phyloP scores from a whole-genome alignment of 1,139 yeast species.

The Sugiyamaella novakii region DNA sequence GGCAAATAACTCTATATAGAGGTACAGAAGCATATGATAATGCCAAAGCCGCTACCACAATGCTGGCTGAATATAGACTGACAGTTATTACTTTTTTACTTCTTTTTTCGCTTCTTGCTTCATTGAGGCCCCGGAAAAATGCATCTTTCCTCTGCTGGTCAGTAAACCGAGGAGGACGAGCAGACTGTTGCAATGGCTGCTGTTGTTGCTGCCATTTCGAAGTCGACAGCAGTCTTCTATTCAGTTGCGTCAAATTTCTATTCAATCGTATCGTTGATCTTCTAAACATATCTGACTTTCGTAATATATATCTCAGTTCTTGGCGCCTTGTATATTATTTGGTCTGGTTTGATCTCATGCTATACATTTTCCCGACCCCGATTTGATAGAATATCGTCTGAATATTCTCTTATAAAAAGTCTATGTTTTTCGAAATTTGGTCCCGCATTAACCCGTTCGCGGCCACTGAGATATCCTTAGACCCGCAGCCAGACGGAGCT shows the following conservation, averaged over 20 bases:
- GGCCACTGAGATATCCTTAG: too few species aligned
- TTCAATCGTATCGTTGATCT: neutral
- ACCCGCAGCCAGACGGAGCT: too few species aligned
- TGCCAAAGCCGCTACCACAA: slow-evolving; percentile 73
- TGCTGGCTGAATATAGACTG: slow-evolving; percentile 70
- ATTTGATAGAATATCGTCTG: neutral
- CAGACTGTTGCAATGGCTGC: neutral
- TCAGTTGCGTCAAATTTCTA: neutral
- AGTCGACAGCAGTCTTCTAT: neutral
- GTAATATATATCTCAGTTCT: neutral
- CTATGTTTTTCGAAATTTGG: too few species aligned
- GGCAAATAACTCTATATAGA: slow-evolving; percentile 85
- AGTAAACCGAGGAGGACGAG: slow-evolving; percentile 15
- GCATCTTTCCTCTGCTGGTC: slow-evolving; percentile 30
- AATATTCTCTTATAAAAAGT: neutral
- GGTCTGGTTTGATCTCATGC: neutral
- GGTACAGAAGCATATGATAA: slow-evolving; percentile 92
- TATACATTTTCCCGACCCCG: slow-evolving; percentile 3
- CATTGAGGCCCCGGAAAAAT: slow-evolving; percentile 36
- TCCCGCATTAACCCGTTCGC: too few species aligned
- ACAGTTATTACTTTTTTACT: slow-evolving; percentile 51
- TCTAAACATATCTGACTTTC: neutral
- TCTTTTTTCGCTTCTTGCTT: slow-evolving; percentile 40
- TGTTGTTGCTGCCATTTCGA: neutral
- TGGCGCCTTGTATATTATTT: neutral